Base-by-base conservation (phyloP, 495 filamentous ascomycete species). In the Chlorociboria aeruginascens region DNA sequence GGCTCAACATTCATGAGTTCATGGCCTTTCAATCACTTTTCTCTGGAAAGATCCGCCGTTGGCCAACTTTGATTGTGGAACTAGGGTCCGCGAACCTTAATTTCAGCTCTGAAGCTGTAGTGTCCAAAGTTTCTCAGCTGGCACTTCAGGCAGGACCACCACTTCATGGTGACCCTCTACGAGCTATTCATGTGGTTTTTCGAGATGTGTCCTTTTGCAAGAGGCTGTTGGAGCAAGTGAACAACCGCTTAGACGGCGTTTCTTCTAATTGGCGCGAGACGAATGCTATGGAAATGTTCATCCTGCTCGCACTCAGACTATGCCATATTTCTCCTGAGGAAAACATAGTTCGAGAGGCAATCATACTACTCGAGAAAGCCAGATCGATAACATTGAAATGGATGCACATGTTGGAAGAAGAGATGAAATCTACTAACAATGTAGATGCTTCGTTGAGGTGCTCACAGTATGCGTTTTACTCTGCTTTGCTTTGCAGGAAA, bases 1-100 rank as follows among this genome's bases (percentile, higher is more conserved):
- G 62, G 3, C 43, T 78, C 13, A 68, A 65, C 25, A 43, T 68
- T 1, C 67, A 71, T 48, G 74, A 78, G 44, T 79, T 70, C 37
- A 65, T 64, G 45, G 59, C 71, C 3, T 76, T 65, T 52, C 73
- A 77, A 50, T 61, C 56, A 4, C 54, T 81, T 3, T 39, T 69
- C 1, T 62, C 65, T 7, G 74, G 74, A 0, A 65, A 57, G 8
- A 40, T 50, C 12, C 57, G 68, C 0, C 67, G 72, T 7, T 79
- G 73, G 76, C 58, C 64, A 0, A 59, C 63, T 6, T 61, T 79
- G 6, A 47, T 77, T 1, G 52, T 66, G 1, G 76, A 80, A 51
- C 60, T 80, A 33, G 70, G 64, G 0, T 70, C 73, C 0, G 64
- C 67, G 0, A 77, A 76, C 44, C 40, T 79, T 8, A 78, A 77